A percentile compares a stretch with the other conserved stretches of the same genome.
phyloP scores from a whole-genome alignment of 2,329 filamentous ascomycete species.

The Xylaria sp. region DNA sequence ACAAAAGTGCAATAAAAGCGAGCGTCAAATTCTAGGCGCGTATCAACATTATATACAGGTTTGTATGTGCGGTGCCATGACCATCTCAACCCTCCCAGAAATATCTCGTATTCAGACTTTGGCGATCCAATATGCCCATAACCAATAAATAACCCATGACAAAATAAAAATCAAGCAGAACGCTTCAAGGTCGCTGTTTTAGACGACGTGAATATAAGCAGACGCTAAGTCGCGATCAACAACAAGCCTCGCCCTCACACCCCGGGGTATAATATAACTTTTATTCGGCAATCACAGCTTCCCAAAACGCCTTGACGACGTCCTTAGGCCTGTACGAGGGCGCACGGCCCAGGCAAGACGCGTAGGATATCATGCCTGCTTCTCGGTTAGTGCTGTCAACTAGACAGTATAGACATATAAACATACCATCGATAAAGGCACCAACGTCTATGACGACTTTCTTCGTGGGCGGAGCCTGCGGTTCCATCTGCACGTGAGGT shows the following conservation, averaged over 20 bases:
- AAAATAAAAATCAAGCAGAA: neutral
- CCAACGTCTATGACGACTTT: constrained; percentile 21
- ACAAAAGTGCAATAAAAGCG: neutral
- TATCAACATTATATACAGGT: too few relatives aligned
- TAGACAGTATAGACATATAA: neutral
- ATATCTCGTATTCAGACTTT: neutral
- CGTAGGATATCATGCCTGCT: constrained; percentile 28
- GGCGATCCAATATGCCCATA: neutral
- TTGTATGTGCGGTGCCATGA: too few relatives aligned
- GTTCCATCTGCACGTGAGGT: constrained; percentile 1
- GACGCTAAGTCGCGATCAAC: neutral
- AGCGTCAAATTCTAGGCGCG: too few relatives aligned
- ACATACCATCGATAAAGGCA: constrained; percentile 20
- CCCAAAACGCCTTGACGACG: constrained; percentile 36
- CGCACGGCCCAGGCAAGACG: constrained; percentile 34
- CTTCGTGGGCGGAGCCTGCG: neutral
- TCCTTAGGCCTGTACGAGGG: constrained; percentile 36
- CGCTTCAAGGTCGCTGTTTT: neutral
- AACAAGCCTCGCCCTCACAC: neutral
- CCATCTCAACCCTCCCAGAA: too few relatives aligned
- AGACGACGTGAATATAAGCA: neutral
- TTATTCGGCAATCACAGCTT: constrained; percentile 25
- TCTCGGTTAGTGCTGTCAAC: neutral
- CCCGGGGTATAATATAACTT: neutral
- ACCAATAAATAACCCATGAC: neutral